Evolutionary conservation across 202 grass and related monocot genomes (phyloP), one percentile per base, ranked within the genome.

Genomic region (Carex arenaria): DNA sequence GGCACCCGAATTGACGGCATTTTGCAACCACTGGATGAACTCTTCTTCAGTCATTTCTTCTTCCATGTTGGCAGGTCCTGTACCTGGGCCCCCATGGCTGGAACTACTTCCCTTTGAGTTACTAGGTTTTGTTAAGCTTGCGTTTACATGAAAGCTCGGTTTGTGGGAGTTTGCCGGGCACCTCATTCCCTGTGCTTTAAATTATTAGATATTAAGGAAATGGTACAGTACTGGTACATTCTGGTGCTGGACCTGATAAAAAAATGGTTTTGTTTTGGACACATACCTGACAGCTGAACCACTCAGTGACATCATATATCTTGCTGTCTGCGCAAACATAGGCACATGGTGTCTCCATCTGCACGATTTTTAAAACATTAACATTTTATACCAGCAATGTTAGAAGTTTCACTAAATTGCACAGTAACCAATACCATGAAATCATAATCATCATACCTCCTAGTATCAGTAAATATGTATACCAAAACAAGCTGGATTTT

Each of bases 221-320:
- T 84, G 42, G 54, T 56, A 67, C 2, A 78, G 40, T 42, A 42
- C 38, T 42, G 53, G 74, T 78, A 19, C 53, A 56, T 60, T 31
- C 23, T 57, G 53, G 28, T 78, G 12, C 71, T 56, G 51, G 19
- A 60, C 74, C 74, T 4, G 30, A 15, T 26, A 6, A 72, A 72
- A 47, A 82, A 15, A 30, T 57, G 55, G 80, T 82, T 67, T 79
- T 79, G 26, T 61, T 34, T 65, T 5, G 65, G 32, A 36, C 52
- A 64, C 57, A 74, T 85, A 98, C 95, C 96, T 99, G 93, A 85
- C 96, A 99, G 67, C 60, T 82, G 85, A 95, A 99, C 96, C 96
- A 99, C 77, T 99, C 96, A 18, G 96, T 99, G 64, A 90, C 96
- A 86, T 99, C 91, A 82, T 92, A 99, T 85, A 95, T 90, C 82